Conservation (phyloP, 2,329 filamentous ascomycete genomes). For the Dothistroma pini region DNA sequence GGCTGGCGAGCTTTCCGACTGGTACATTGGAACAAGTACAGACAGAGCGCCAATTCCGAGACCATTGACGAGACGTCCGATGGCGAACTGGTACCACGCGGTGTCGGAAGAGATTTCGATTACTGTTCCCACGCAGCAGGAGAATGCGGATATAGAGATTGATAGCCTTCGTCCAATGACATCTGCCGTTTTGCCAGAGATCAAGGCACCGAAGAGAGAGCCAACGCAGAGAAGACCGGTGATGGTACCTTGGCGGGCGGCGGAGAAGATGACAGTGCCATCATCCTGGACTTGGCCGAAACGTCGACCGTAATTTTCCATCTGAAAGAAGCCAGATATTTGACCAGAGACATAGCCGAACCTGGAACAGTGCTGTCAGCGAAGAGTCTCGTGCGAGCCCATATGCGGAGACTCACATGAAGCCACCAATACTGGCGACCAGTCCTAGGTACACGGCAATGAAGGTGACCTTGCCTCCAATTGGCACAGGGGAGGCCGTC, state of each 20-base stretch:
- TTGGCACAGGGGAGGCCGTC: conserved; percentile 20
- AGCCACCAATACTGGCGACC: conserved; percentile 54
- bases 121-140: conserved; percentile 42
- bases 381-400: neutral
- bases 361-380: neutral
- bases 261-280: conserved; percentile 37
- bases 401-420: conserved; percentile 54
- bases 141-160: conserved; percentile 48
- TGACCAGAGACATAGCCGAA: conserved; percentile 53
- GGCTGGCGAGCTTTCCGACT: conserved; percentile 60
- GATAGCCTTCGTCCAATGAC: conserved; percentile 47
- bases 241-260: conserved; percentile 38
- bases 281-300: conserved; percentile 49
- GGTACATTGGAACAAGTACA: conserved; percentile 64
- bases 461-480: conserved; percentile 32
- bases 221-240: conserved; percentile 45
- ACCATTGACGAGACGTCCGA: conserved; percentile 43
- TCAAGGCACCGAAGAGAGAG: conserved; percentile 41
- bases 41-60: conserved; percentile 44
- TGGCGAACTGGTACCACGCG: conserved; percentile 47
- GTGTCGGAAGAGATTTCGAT: conserved; percentile 42
- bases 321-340: conserved; percentile 48
- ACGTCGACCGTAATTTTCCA: conserved; percentile 52
- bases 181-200: conserved; percentile 51
- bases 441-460: conserved; percentile 52